phyloP scores from a whole-genome alignment of 1,284 basidiomycete genomes.

The Kalmanozyma brasiliensis region DNA sequence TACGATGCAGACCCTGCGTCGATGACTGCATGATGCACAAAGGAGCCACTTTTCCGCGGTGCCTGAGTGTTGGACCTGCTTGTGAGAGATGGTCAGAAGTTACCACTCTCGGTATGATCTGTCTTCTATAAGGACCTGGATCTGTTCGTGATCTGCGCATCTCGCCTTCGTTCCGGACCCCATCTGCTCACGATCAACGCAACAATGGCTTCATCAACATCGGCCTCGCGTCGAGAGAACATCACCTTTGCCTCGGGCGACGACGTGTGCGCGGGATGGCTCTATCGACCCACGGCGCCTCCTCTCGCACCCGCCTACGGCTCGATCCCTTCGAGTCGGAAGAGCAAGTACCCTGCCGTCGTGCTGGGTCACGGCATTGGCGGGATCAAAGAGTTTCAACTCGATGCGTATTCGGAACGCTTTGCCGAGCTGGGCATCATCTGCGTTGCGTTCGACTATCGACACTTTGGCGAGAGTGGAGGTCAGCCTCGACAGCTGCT shows the following conservation, averaged over 20 bases:
- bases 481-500: slow-evolving; percentile 53
- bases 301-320: slow-evolving; percentile 1
- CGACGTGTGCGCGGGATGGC: slow-evolving; percentile 44
- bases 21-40: no score
- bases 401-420: slow-evolving; percentile 37
- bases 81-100: no score
- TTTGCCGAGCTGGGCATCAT: slow-evolving; percentile 49
- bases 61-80: no score
- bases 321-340: not conserved
- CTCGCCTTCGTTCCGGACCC: no score
- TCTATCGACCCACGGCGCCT: slow-evolving; percentile 28
- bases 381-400: slow-evolving; percentile 49
- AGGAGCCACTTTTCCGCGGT: no score
- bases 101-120: no score
- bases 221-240: slow-evolving; percentile 32
- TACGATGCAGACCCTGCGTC: no score
- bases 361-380: slow-evolving; percentile 57
- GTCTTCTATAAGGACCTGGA: no score
- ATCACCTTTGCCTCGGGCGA: slow-evolving; percentile 32
- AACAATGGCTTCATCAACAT: no score
- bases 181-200: no score
- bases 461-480: slow-evolving; percentile 38
- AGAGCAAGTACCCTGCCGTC: slow-evolving; percentile 39
- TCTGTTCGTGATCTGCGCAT: no score
- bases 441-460: slow-evolving; percentile 59